These are phyloP conservation scores for Diaporthe sp. DNA, from an alignment of 2,329 filamentous ascomycete genomes.

Conservation along the genomic window DNA sequence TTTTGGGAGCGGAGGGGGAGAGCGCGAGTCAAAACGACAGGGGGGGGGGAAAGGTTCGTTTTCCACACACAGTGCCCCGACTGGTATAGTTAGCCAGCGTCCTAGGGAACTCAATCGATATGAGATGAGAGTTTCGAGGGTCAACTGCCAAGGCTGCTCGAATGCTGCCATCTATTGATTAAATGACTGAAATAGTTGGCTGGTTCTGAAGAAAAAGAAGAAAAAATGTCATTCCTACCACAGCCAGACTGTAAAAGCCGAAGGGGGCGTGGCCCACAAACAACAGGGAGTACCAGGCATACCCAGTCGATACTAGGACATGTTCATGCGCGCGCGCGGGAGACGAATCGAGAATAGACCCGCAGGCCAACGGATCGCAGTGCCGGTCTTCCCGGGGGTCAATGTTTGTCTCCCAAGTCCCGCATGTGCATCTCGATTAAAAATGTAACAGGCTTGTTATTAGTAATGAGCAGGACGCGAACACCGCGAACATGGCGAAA, in stretches of 20 bases:
- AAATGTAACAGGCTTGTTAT: neutral
- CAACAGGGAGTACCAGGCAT: neutral
- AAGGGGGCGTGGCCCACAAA: neutral
- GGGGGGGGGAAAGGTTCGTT: too few relatives aligned
- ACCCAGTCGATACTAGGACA: slow-evolving; percentile 25
- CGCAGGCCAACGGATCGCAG: neutral
- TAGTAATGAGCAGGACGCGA: neutral
- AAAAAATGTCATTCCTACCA: neutral
- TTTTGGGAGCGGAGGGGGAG: too few relatives aligned
- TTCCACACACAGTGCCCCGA: too few relatives aligned
- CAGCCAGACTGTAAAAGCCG: neutral
- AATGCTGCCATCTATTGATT: neutral
- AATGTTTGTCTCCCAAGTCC: neutral
- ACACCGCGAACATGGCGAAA: neutral
- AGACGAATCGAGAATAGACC: slow-evolving; percentile 19
- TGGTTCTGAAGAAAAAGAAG: neutral
- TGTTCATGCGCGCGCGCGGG: slow-evolving; percentile 20
- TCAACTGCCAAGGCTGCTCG: neutral
- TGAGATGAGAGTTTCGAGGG: neutral
- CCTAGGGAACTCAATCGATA: neutral
- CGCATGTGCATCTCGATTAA: neutral
- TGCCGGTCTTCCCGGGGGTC: neutral
- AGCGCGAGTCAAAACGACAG: too few relatives aligned
- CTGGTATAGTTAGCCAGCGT: neutral
- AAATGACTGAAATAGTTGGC: neutral